phyloP scores from a whole-genome alignment of 345 rosid species.

The Zanthoxylum bungeanum region DNA sequence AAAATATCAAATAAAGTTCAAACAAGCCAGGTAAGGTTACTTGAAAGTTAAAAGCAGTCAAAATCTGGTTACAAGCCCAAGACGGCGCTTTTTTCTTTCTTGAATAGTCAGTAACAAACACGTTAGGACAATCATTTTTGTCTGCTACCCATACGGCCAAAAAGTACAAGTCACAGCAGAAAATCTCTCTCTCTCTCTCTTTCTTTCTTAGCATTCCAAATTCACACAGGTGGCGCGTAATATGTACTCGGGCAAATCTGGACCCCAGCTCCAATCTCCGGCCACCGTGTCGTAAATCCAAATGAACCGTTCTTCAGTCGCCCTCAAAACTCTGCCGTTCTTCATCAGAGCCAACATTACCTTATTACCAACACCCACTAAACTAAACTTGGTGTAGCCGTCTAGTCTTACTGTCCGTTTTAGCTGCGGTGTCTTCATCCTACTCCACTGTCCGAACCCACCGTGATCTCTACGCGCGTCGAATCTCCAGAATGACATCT shows the following conservation, averaged over 20 bases:
- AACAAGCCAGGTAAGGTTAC: too few relatives aligned
- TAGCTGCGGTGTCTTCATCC: conserved; percentile 75
- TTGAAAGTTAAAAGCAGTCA: not conserved
- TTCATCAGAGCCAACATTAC: conserved; percentile 74
- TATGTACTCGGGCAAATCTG: conserved; percentile 66
- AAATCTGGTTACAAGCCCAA: not conserved
- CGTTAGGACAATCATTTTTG: conserved; percentile 6
- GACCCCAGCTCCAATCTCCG: conserved; percentile 76
- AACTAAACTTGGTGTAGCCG: conserved; percentile 71
- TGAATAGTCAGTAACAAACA: not conserved
- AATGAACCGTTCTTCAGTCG: conserved; percentile 58
- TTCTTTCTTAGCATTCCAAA: conserved; percentile 37
- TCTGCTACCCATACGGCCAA: not conserved
- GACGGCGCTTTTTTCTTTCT: not conserved
- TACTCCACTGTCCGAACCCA: conserved; percentile 74
- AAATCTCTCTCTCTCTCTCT: not conserved
- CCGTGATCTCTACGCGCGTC: conserved; percentile 44
- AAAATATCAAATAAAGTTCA: too few relatives aligned
- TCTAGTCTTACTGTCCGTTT: conserved; percentile 68
- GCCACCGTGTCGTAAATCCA: conserved; percentile 50
- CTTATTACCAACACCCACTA: conserved; percentile 62
- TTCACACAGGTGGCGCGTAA: conserved; percentile 83
- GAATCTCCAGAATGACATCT: conserved; percentile 85
- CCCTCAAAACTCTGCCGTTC: conserved; percentile 63
- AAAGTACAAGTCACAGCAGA: not conserved